Conservation (phyloP, 2,329 filamentous ascomycete genomes). For the Fusarium torulosum region DNA sequence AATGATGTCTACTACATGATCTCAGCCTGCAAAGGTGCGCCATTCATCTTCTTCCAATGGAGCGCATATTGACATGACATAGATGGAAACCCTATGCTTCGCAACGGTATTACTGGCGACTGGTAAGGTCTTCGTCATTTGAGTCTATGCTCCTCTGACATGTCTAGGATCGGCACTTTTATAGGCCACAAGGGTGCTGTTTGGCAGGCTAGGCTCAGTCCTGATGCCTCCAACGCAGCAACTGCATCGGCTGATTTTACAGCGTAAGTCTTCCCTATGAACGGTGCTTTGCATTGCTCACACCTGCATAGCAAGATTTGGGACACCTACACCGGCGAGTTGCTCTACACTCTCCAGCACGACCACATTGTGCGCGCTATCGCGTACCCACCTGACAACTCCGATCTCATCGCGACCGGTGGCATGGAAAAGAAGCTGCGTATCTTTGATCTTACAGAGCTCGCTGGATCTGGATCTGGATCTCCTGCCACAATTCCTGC, state of each 20-base stretch:
- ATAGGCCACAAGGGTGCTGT: slow-evolving; percentile 98
- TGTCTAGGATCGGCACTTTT: slow-evolving; percentile 90
- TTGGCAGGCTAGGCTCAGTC: slow-evolving; percentile 93
- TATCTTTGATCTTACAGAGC: slow-evolving; percentile 85
- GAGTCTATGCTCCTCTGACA: slow-evolving; percentile 28
- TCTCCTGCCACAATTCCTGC: slow-evolving; percentile 65
- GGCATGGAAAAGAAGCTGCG: slow-evolving; percentile 97
- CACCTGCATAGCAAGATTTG: slow-evolving; percentile 82
- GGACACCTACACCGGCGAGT: slow-evolving; percentile 95
- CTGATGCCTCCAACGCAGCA: slow-evolving; percentile 87
- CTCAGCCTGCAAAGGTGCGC: slow-evolving; percentile 87
- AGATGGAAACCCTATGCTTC: slow-evolving; percentile 99
- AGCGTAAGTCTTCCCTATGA: slow-evolving; percentile 68
- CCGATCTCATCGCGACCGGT: slow-evolving; percentile 90
- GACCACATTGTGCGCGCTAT: slow-evolving; percentile 95
- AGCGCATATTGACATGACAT: slow-evolving; percentile 42
- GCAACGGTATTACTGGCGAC: slow-evolving; percentile 94
- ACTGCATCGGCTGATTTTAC: slow-evolving; percentile 97
- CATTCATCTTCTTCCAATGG: slow-evolving; percentile 21
- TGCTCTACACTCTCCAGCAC: slow-evolving; percentile 87
- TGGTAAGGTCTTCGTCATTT: slow-evolving; percentile 67
- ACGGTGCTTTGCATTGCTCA: slow-evolving; percentile 37
- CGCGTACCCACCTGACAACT: slow-evolving; percentile 85
- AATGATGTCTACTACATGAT: slow-evolving; percentile 92
- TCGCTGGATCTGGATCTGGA: slow-evolving; percentile 57